A percentile compares a stretch with the other conserved stretches of the same genome.
Evolutionary conservation across 768 basidiomycete genomes (phyloP).

Genomic region (Collybiopsis luxurians): DNA sequence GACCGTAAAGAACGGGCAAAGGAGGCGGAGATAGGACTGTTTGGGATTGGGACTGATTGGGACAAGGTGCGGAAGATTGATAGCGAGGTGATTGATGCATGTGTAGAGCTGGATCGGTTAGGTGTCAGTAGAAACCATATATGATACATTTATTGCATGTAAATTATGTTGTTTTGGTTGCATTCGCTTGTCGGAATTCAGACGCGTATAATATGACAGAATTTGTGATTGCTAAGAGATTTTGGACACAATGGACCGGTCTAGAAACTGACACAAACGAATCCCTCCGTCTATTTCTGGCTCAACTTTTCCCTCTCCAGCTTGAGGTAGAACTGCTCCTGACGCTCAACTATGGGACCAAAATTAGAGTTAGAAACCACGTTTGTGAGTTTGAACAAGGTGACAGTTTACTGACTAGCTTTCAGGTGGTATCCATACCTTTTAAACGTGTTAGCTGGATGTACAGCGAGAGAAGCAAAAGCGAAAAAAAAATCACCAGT

Average conservation of each 20-base stretch:
- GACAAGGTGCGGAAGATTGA: conserved; percentile 79
- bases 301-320: conserved; percentile 63
- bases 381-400: not conserved
- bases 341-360: conserved; percentile 59
- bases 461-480: conserved; percentile 11
- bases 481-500: conserved; percentile 61
- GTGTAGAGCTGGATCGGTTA: conserved; percentile 70
- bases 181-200: not conserved
- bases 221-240: not conserved
- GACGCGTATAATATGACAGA: not conserved
- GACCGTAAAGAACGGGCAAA: conserved; percentile 68
- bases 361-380: conserved; percentile 6
- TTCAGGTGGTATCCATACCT: conserved; percentile 88
- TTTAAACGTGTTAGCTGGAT: conserved; percentile 23
- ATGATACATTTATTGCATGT: not conserved
- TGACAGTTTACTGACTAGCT: conserved; percentile 49
- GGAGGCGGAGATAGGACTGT: conserved; percentile 79
- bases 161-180: not conserved
- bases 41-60: conserved; percentile 92
- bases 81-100: conserved; percentile 66
- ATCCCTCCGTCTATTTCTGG: conserved; percentile 10
- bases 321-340: conserved; percentile 85
- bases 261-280: not conserved
- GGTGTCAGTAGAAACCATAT: not conserved
- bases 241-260: conserved; percentile 7